Evolutionary conservation across 1,284 basidiomycete genomes (phyloP).

Genomic region (Trichosporon inkin): DNA sequence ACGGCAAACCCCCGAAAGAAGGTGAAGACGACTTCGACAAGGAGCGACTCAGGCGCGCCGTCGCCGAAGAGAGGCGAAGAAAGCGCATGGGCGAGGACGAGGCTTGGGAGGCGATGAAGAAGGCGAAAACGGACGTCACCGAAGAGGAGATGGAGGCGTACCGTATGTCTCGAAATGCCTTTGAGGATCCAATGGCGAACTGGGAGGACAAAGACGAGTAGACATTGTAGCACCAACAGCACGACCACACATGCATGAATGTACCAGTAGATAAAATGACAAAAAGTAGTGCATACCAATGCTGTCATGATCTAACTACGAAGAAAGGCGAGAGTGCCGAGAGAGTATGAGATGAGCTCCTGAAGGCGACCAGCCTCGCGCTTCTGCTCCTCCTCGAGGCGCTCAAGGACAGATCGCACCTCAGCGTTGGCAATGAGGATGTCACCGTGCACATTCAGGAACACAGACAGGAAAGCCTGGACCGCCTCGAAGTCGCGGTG

Average conservation of each 20-base stretch:
- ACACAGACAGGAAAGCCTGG: slow-evolving; percentile 79
- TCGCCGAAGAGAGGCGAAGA: slow-evolving; percentile 76
- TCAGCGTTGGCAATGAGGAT: slow-evolving; percentile 65
- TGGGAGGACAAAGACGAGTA: slow-evolving; percentile 37
- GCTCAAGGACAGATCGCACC: slow-evolving; percentile 58
- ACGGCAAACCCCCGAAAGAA: slow-evolving; percentile 43
- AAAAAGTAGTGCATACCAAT: not conserved
- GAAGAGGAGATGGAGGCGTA: slow-evolving; percentile 77
- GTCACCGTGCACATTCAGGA: slow-evolving; percentile 80
- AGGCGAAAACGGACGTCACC: slow-evolving; percentile 64
- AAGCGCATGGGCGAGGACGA: slow-evolving; percentile 59
- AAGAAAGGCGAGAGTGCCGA: slow-evolving; percentile 50
- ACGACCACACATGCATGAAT: slow-evolving; percentile 12
- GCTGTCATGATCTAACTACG: slow-evolving; percentile 12
- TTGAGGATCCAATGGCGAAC: slow-evolving; percentile 52
- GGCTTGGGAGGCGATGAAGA: slow-evolving; percentile 48
- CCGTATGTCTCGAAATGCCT: slow-evolving; percentile 41
- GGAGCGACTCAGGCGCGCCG: slow-evolving; percentile 62
- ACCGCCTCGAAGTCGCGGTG: slow-evolving; percentile 93
- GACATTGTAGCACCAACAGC: slow-evolving; percentile 9
- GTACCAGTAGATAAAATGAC: slow-evolving; percentile 1
- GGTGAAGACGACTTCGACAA: slow-evolving; percentile 65
- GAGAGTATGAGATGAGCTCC: slow-evolving; percentile 47
- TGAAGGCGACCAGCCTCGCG: slow-evolving; percentile 66
- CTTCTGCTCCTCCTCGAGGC: slow-evolving; percentile 61